A percentile compares a stretch with the other conserved stretches of the same genome.
Conservation (phyloP, 495 filamentous ascomycete genomes). For the Trichoderma virens region DNA sequence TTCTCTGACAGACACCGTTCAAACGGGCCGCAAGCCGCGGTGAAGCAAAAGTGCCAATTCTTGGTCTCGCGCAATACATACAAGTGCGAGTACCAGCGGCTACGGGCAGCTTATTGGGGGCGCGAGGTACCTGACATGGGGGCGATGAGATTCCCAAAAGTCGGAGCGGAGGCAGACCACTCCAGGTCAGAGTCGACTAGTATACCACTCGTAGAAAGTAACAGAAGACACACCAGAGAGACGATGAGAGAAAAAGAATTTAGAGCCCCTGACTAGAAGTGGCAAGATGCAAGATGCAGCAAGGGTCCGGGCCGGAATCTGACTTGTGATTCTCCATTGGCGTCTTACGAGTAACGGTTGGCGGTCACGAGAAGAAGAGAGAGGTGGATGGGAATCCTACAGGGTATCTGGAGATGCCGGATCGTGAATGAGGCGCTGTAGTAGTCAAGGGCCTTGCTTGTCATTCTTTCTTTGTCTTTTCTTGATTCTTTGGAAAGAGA, state of each 20-base stretch:
- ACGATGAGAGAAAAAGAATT: neutral
- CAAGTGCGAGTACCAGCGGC: neutral
- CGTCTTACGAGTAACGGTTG: neutral
- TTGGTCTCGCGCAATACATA: neutral
- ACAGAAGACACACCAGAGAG: neutral
- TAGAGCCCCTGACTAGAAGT: slow-evolving; percentile 4
- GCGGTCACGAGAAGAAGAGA: neutral
- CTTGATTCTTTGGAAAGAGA: too few species aligned
- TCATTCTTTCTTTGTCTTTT: too few species aligned
- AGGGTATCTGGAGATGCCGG: too few species aligned
- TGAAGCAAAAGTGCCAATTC: neutral
- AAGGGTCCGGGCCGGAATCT: neutral
- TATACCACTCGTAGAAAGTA: too few species aligned
- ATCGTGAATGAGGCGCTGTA: too few species aligned
- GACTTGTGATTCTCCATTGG: neutral
- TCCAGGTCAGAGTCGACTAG: too few species aligned
- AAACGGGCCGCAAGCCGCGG: slow-evolving; percentile 4
- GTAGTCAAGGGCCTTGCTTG: too few species aligned
- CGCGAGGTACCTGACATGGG: neutral
- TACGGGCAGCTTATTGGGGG: neutral
- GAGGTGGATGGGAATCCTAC: neutral
- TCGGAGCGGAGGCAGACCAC: neutral
- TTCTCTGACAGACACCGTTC: neutral
- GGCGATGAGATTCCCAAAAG: neutral
- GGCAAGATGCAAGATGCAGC: slow-evolving; percentile 5